Percentiles rank a stretch among this genome's conserved stretches.
phyloP scores from a whole-genome alignment of 441 rosid genomes.

The Corymbia calophylla region DNA sequence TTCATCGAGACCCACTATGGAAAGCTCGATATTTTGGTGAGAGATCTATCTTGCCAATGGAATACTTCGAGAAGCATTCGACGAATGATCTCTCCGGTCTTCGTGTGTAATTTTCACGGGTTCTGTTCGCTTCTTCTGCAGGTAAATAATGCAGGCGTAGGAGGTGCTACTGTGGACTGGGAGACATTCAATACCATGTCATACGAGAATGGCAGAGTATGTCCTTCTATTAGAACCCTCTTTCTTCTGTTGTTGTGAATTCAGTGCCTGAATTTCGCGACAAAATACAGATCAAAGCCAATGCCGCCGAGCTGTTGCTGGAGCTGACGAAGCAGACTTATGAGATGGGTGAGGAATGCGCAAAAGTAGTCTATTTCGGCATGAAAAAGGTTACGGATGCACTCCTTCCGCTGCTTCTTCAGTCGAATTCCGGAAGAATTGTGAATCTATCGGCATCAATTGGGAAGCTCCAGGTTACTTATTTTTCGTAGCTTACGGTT shows the following conservation, averaged over 20 bases:
- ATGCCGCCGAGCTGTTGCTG: background rate
- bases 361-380: background rate
- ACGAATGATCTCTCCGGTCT: background rate
- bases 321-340: background rate
- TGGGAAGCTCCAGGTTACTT: background rate
- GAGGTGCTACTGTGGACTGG: background rate
- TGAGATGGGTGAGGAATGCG: background rate
- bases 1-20: background rate
- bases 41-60: background rate
- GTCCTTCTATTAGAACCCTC: background rate
- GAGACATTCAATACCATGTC: background rate
- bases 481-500: background rate
- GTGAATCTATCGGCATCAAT: background rate
- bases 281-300: background rate
- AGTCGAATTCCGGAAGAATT: background rate
- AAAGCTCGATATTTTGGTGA: background rate
- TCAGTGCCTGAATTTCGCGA: background rate
- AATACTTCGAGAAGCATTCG: background rate
- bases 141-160: background rate
- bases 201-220: background rate
- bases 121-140: background rate
- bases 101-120: fast-evolving
- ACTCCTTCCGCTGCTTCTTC: background rate
- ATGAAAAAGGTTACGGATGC: background rate
- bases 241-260: background rate